Percentiles rank a stretch among this genome's conserved stretches.
Conservation (phyloP, 352 stramenopile genomes). For the Elongisporangium senticosum region DNA sequence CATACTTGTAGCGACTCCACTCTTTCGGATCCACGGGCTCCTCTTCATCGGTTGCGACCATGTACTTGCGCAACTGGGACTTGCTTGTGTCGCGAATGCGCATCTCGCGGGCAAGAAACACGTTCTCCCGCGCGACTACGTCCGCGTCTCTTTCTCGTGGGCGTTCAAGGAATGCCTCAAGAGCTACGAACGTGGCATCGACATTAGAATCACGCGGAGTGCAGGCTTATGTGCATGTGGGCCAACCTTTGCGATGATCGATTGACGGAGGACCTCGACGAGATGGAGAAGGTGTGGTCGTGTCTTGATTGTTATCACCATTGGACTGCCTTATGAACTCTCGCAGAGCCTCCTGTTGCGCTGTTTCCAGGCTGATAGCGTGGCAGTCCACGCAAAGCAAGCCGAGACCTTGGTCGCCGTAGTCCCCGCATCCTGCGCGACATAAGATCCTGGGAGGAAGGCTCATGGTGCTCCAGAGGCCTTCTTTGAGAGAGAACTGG, state of each 20-base stretch:
- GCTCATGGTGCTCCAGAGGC: conserved; percentile 26
- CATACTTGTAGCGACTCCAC: conserved; percentile 55
- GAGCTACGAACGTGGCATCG: conserved; percentile 15
- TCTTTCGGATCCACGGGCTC: conserved; percentile 54
- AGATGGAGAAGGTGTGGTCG: background rate
- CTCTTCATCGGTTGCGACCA: conserved; percentile 58
- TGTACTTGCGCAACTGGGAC: conserved; percentile 57
- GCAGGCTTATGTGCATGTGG: background rate
- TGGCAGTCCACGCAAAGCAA: conserved; percentile 69
- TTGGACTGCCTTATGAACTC: conserved; percentile 19
- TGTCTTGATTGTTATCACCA: background rate
- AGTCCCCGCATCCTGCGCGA: conserved; percentile 44
- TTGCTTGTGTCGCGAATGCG: conserved; percentile 52
- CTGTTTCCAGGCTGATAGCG: conserved; percentile 37
- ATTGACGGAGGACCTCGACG: conserved; percentile 35
- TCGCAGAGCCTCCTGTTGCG: conserved; percentile 34
- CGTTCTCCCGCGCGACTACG: conserved; percentile 38
- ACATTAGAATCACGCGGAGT: background rate
- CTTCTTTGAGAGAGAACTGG: too few species aligned
- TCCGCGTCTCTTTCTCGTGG: conserved; percentile 32
- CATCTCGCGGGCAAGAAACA: conserved; percentile 55
- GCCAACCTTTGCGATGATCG: conserved; percentile 43
- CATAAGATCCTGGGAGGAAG: conserved; percentile 40
- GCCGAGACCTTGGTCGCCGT: conserved; percentile 50
- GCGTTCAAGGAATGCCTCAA: conserved; percentile 37